Evolutionary conservation across 1,284 basidiomycete genomes (phyloP).

Genomic region (Cryptococcus hybrid): DNA sequence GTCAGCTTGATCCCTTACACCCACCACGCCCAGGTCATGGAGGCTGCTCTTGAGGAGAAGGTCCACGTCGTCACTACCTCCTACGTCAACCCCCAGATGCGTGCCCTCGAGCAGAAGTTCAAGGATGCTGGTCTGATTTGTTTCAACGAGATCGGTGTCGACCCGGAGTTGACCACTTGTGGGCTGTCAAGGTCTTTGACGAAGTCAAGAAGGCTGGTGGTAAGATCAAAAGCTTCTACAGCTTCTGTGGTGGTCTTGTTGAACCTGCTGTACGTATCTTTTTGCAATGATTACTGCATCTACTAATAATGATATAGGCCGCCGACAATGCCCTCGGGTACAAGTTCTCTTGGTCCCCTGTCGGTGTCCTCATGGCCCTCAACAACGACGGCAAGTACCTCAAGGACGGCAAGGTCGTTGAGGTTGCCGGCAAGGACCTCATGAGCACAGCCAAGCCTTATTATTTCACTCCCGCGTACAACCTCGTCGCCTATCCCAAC

Average conservation of each 20-base stretch:
- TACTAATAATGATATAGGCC: slow-evolving; percentile 53
- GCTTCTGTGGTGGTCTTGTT: slow-evolving; percentile 77
- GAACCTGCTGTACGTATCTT: slow-evolving; percentile 18
- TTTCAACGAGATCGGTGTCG: slow-evolving; percentile 95
- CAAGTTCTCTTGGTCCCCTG: slow-evolving; percentile 99
- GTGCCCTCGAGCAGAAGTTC: slow-evolving; percentile 76
- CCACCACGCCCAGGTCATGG: slow-evolving; percentile 86
- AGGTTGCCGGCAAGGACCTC: slow-evolving; percentile 66
- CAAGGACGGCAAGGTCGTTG: slow-evolving; percentile 62
- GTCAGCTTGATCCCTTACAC: slow-evolving; percentile 97
- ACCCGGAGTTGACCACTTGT: slow-evolving; percentile 77
- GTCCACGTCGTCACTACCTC: slow-evolving; percentile 91
- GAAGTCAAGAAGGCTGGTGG: slow-evolving; percentile 94
- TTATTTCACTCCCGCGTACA: slow-evolving; percentile 93
- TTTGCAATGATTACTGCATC: background rate
- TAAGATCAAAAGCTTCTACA: slow-evolving; percentile 91
- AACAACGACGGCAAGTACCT: slow-evolving; percentile 89
- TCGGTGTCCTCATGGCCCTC: slow-evolving; percentile 91
- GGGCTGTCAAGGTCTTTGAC: slow-evolving; percentile 94
- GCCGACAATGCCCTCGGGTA: slow-evolving; percentile 96
- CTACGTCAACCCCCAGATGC: slow-evolving; percentile 88
- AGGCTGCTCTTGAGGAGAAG: slow-evolving; percentile 92
- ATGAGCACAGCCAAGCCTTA: slow-evolving; percentile 89
- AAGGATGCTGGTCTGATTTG: slow-evolving; percentile 90
- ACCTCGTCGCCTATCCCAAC: slow-evolving; percentile 97